Evolutionary conservation across 164 flowering plant species (phyloP), one percentile per base, ranked within the genome.

Genomic region (Berberis vulgaris): DNA sequence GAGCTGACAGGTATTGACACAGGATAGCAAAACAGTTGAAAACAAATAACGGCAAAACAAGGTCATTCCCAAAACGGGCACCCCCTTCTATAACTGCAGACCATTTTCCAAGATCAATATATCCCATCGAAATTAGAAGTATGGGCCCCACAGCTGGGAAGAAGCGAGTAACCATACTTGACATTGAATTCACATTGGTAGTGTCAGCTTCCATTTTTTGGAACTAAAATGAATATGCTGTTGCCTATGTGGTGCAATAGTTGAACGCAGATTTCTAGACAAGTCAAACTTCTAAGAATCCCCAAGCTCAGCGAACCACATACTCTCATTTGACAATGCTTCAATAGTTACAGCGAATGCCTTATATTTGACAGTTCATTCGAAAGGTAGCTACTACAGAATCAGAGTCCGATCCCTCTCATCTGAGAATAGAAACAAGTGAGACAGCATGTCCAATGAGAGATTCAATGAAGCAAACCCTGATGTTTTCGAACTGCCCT

Each of bases 41-140:
- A 54, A 83, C 54, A 60, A 91, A 76, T 69, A 84, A 65, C 7
- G 77, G 70, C 39, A 74, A 71, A 40, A 78, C 71, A 58, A 91
- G 77, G 78, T 91, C 97, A 72, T 53, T 49, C 66, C 97, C 97
- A 79, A 89, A 85, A 62, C 80, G 89, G 41, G 96, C 82, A 61
- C 99, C 99, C n/a, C 88, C 95, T 62, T 95, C 97, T 60, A 89
- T 77, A 64, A 75, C 74, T 61, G 97, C 85, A 63, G 85, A 95
- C 97, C 96, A 95, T 79, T 95, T 95, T 73, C 99, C 99, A 59
- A 91, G 96, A 66, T 95, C 99, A 66, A 95, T 77, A 77, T 89
- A 95, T 72, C 89, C 83, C 69, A 87, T 68, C 40, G 95, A 80
- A 64, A 89, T 70, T 64, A 88, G 73, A 66, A 95, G 78, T 50